phyloP scores from a whole-genome alignment of 805 yeast genomes.

The Saccharomycopsis amapae region DNA sequence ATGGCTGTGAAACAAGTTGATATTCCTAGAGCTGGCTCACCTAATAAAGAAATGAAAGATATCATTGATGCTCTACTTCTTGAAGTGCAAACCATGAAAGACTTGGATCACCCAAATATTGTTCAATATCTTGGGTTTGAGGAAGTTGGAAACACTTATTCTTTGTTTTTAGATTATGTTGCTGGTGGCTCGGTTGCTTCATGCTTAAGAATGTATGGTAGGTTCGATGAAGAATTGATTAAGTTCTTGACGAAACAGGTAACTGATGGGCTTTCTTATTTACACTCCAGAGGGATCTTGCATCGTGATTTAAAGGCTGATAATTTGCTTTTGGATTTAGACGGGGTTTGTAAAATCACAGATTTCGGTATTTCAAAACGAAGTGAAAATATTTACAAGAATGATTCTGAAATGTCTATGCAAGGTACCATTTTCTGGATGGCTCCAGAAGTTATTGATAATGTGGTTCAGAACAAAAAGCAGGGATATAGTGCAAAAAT shows the following conservation, averaged over 20 bases:
- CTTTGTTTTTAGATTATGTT: conserved; percentile 88
- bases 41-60: conserved; percentile 42
- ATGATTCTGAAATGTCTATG: conserved; percentile 94
- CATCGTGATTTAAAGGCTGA: conserved; percentile 96
- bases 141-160: conserved; percentile 61
- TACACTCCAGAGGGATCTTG: conserved; percentile 79
- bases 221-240: conserved; percentile 73
- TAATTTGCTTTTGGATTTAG: conserved; percentile 76
- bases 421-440: conserved; percentile 99
- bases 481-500: conserved; percentile 97
- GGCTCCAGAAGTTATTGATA: conserved; percentile 98
- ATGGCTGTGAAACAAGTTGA: conserved; percentile 95
- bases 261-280: conserved; percentile 74
- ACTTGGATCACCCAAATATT: conserved; percentile 86
- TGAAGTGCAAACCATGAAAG: conserved; percentile 91
- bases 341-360: conserved; percentile 91
- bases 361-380: conserved; percentile 95
- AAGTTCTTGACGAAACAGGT: conserved; percentile 73
- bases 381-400: conserved; percentile 77
- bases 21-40: conserved; percentile 42
- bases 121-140: conserved; percentile 97
- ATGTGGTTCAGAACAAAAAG: conserved; percentile 59
- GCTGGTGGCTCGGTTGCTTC: conserved; percentile 97
- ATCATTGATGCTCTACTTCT: conserved; percentile 77
- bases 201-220: conserved; percentile 73